A percentile compares a stretch with the other conserved stretches of the same genome.
Evolutionary conservation across 768 basidiomycete species (phyloP).

Genomic region (Boletus subparvulus): DNA sequence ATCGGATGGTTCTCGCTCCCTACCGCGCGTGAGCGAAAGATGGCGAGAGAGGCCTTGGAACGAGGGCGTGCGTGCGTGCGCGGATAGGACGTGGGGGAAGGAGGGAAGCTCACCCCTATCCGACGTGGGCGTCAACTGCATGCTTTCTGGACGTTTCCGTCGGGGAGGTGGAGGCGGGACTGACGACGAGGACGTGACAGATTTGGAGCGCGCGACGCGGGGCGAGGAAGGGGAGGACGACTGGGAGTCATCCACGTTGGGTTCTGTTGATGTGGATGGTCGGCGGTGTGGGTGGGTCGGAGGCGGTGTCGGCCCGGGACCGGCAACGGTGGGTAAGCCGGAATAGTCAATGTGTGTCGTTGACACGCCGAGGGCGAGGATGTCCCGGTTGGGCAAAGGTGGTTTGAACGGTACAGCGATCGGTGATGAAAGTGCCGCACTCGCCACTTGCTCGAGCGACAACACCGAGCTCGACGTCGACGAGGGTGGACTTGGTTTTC

Average conservation of each 20-base stretch:
- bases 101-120: constrained; percentile 14
- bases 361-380: constrained; percentile 4
- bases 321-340: background rate
- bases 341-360: constrained; percentile 5
- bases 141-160: constrained; percentile 61
- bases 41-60: constrained; percentile 37
- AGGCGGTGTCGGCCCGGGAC: constrained; percentile 38
- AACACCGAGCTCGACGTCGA: constrained; percentile 34
- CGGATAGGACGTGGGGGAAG: constrained; percentile 3
- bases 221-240: constrained; percentile 30
- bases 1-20: constrained; percentile 18
- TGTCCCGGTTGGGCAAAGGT: constrained; percentile 21
- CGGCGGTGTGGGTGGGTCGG: constrained; percentile 61
- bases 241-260: constrained; percentile 24
- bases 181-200: constrained; percentile 43
- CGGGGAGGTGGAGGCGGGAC: constrained; percentile 46
- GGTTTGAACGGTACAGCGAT: constrained; percentile 19
- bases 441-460: constrained; percentile 45
- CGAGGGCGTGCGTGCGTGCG: constrained; percentile 21
- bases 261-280: constrained; percentile 22
- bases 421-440: constrained; percentile 31
- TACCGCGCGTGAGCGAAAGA: constrained; percentile 35
- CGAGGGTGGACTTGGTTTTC: constrained; percentile 34
- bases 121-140: constrained; percentile 42
- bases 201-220: constrained; percentile 53